Evolutionary conservation across 2,329 filamentous ascomycete species (phyloP), one percentile per base, ranked within the genome.

Genomic region (Monilinia fructicola): DNA sequence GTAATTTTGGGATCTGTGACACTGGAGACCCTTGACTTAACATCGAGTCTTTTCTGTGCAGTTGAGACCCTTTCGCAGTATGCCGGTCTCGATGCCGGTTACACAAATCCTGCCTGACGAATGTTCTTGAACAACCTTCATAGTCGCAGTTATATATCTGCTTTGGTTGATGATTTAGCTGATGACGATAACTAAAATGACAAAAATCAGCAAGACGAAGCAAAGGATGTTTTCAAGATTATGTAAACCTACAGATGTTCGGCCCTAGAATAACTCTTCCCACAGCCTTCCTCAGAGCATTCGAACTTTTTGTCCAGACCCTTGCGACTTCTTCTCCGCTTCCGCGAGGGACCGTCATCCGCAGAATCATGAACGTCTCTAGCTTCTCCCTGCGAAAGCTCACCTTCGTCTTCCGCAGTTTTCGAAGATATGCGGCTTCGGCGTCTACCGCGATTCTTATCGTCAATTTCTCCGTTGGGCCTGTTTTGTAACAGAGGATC

Each of bases 81-180:
- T 94, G 91, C 54, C 91, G 86, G 76, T 94, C 91, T 76, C 88
- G 86, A 78, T 95, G 91, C 53, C 91, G 88, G 75, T 95, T 90
- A 76, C 95, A 93, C 67, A 99, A 83, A 78, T 99, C 95, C 71
- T 96, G 92, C 70, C 95, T 88, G 67, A 98, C 94, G 79, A 98
- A 99, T 42, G 91, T 89, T 62, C 94, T 90, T 68, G 89, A 87
- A 78, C 95, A 99, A 75, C 93, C 92, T 26, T 92, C 91, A 74
- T 93, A 97, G 75, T 96, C 92, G 81, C 95, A 98, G 75, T 87
- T 87, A 77, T 96, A 98, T 65, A 97, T 96, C 76, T 96, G 92
- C 79, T 97, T 97, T 23, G 94, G 94, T 67, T 91, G 90, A 79
- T 98, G 95, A 77, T 99, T 99, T 72, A 98, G 81, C 79, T 98